Base-by-base conservation (phyloP, 257 asterid species). In the Rehmannia glutinosa region DNA sequence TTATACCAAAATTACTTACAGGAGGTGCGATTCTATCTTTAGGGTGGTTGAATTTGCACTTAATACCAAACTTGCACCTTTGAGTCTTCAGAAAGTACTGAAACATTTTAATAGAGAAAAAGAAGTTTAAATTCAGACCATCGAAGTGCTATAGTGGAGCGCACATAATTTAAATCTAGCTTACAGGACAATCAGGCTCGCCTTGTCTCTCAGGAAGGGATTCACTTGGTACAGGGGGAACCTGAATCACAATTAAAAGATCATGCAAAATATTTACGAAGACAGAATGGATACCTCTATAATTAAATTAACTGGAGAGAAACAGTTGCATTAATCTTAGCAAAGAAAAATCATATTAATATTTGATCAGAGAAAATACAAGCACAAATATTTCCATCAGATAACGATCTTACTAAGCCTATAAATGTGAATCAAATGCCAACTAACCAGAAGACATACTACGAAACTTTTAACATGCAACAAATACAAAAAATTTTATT, bases 11-110 rank as follows among this genome's bases (percentile, higher is more conserved):
- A 60, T 20, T 65, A 78, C 91, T 78, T 77, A 91, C 96, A 73
- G 64, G 71, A 69, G 78, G 75, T 30, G 60, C 63, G 10, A 70
- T 64, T 43, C 21, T 75, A 62, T 86, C 95, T 79, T 81, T 84
- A 41, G 99, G 99, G 82, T 94, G 99, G 85, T 93, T 93, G 75
- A 93, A 90, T 79, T 72, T 93, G 92, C 99, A 93, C 73, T 87
- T 82, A 70, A 61, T 55, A 27, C 99, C 97, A 58, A 86, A 93
- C 77, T 90, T 93, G 85, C 99, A 93, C 68, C 90, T 80, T 72
- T 85, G 90, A 53, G 99, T 93, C 95, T 90, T 90, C 81, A 93
- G 49, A 75, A 80, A 93, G 82, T 73, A 91, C 99, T 94, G 94
- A 41, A 69, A 64, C 68, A 55, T 59, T 53, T 62, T 6, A 23